A percentile compares a stretch with the other conserved stretches of the same genome.
Conservation (phyloP, 2,329 filamentous ascomycete species). For the Coleophoma cylindrospora region DNA sequence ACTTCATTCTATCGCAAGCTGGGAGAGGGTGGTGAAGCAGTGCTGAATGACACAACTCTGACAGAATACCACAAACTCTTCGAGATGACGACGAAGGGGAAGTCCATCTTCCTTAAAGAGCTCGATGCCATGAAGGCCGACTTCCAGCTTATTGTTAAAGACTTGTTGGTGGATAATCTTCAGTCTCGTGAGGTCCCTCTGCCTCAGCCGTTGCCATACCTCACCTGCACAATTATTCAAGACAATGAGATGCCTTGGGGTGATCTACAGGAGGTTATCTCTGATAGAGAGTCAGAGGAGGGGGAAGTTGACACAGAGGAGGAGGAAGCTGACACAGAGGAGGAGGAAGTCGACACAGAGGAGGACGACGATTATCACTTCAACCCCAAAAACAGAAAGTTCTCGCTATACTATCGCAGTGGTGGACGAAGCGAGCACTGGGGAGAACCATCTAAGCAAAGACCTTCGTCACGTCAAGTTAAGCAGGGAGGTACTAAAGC, state of each 20-base stretch:
- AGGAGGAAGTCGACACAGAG: no score
- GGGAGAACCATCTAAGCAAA: no score
- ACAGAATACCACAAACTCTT: slow-evolving; percentile 11
- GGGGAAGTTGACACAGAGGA: no score
- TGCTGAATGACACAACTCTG: slow-evolving; percentile 7
- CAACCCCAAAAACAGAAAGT: no score
- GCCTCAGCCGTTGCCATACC: slow-evolving; percentile 31
- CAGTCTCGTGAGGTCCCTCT: neutral
- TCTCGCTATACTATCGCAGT: no score
- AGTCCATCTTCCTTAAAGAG: slow-evolving; percentile 4
- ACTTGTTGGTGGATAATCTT: slow-evolving; percentile 8
- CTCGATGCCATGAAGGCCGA: slow-evolving; percentile 10
- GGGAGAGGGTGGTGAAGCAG: slow-evolving; percentile 8
- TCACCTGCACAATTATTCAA: slow-evolving; percentile 57
- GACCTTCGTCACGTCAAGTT: no score
- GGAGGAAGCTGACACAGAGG: no score
- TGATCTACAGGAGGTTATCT: neutral
- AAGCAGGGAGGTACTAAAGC: no score
- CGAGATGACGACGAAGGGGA: slow-evolving; percentile 14
- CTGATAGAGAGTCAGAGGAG: no score
- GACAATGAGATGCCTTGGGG: slow-evolving; percentile 57
- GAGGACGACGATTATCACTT: no score
- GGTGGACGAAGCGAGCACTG: no score
- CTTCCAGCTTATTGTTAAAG: slow-evolving; percentile 9
- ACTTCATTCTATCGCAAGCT: slow-evolving; percentile 18